These are phyloP conservation scores for Cubamyces sp. DNA, from an alignment of 768 basidiomycete genomes.

Conservation along the genomic window DNA sequence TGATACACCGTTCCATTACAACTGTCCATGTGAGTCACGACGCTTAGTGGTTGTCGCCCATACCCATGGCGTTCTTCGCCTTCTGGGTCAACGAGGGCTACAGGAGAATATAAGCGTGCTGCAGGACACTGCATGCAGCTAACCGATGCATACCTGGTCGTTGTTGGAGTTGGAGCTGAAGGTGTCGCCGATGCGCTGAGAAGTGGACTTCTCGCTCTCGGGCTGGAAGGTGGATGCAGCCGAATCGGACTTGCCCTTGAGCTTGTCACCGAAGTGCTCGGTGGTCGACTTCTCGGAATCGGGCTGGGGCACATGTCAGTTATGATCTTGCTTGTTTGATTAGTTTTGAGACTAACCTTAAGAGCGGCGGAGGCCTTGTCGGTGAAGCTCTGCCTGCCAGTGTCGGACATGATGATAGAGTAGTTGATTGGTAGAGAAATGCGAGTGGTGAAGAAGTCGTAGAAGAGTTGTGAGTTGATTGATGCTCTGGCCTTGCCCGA, in stretches of 20 bases:
- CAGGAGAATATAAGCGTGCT: too few relatives aligned
- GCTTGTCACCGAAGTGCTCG: conserved; percentile 42
- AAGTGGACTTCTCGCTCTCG: conserved; percentile 39
- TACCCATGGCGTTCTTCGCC: conserved; percentile 41
- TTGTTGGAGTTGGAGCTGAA: conserved; percentile 39
- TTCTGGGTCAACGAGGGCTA: conserved; percentile 38
- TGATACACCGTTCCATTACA: conserved; percentile 1
- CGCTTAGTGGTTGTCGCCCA: conserved; percentile 32
- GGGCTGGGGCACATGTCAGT: conserved; percentile 29
- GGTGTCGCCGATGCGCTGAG: conserved; percentile 41
- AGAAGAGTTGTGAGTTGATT: not conserved
- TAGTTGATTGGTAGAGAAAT: not conserved
- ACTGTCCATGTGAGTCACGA: not conserved
- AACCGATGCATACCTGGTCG: conserved; percentile 23
- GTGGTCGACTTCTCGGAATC: conserved; percentile 43
- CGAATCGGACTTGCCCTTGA: conserved; percentile 40
- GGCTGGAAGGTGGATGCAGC: conserved; percentile 35
- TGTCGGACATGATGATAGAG: conserved; percentile 36
- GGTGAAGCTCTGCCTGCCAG: conserved; percentile 39
- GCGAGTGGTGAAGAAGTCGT: not conserved
- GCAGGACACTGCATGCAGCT: not conserved
- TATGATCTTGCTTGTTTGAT: too few relatives aligned
- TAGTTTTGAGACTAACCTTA: conserved; percentile 35
- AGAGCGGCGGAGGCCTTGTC: conserved; percentile 39
- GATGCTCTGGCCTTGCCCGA: not conserved